Conservation (phyloP, 2,329 filamentous ascomycete species). For the Ascochyta clinopodiicola region DNA sequence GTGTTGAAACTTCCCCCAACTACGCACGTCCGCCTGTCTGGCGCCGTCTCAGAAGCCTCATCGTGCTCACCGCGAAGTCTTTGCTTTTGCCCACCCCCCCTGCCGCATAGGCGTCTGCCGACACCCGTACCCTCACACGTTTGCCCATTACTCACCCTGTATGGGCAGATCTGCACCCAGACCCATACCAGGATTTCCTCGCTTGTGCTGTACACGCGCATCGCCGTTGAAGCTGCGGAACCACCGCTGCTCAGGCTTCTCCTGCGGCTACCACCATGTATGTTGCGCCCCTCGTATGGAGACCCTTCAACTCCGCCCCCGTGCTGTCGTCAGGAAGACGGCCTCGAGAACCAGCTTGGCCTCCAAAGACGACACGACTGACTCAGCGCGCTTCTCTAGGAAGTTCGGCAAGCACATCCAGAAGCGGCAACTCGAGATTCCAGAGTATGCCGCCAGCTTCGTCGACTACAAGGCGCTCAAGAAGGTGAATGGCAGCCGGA, state of each 20-base stretch:
- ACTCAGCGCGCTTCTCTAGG: slow-evolving; percentile 63
- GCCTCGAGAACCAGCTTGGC: slow-evolving; percentile 45
- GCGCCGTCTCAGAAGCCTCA: slow-evolving; percentile 29
- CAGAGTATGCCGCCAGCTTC: slow-evolving; percentile 98
- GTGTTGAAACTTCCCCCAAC: slow-evolving; percentile 35
- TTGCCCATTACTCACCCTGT: slow-evolving; percentile 32
- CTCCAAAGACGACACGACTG: slow-evolving; percentile 48
- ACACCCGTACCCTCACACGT: slow-evolving; percentile 33
- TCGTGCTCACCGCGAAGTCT: slow-evolving; percentile 24
- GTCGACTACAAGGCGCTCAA: slow-evolving; percentile 99
- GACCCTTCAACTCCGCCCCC: slow-evolving; percentile 36
- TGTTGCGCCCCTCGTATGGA: slow-evolving; percentile 46
- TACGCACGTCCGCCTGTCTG: slow-evolving; percentile 36
- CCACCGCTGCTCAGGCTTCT: slow-evolving; percentile 21
- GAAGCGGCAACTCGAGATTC: slow-evolving; percentile 97
- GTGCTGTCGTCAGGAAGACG: slow-evolving; percentile 41
- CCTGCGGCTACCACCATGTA: slow-evolving; percentile 45
- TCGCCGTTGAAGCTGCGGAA: slow-evolving; percentile 20
- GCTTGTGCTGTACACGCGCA: slow-evolving; percentile 41
- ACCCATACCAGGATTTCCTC: slow-evolving; percentile 33
- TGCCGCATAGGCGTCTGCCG: slow-evolving; percentile 37
- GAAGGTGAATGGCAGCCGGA: slow-evolving; percentile 69
- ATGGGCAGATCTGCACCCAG: slow-evolving; percentile 41
- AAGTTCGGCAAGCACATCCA: slow-evolving; percentile 99
- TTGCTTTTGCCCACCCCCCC: slow-evolving; percentile 35